These are phyloP conservation scores for Polyplosphaeria fusca DNA, from an alignment of 495 filamentous ascomycete species.

Conservation along the genomic window DNA sequence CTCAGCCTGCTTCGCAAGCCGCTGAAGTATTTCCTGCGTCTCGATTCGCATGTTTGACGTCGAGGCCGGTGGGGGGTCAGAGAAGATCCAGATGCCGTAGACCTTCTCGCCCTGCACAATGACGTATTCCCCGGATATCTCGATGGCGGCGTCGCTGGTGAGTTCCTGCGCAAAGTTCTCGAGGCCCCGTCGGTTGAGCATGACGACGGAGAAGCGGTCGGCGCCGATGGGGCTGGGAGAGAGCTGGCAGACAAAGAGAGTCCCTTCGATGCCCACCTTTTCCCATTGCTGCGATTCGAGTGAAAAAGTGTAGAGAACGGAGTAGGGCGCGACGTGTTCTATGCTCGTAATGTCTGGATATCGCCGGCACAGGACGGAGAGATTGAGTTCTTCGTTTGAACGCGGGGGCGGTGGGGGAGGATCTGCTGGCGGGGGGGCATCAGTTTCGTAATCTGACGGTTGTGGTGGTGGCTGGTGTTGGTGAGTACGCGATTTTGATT, in stretches of 20 bases:
- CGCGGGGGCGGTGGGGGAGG: slow-evolving; percentile 49
- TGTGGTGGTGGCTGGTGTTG: slow-evolving; percentile 35
- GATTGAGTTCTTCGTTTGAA: slow-evolving; percentile 77
- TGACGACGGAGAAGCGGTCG: slow-evolving; percentile 57
- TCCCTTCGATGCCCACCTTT: slow-evolving; percentile 72
- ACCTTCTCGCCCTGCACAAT: slow-evolving; percentile 48
- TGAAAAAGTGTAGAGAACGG: slow-evolving; percentile 73
- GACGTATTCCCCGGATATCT: slow-evolving; percentile 59
- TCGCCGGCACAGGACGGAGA: slow-evolving; percentile 73
- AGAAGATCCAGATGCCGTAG: slow-evolving; percentile 65
- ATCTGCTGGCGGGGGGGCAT: slow-evolving; percentile 48
- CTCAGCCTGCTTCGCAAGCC: slow-evolving; percentile 54
- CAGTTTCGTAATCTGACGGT: slow-evolving; percentile 64
- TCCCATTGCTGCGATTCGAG: slow-evolving; percentile 65
- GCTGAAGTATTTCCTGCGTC: slow-evolving; percentile 52
- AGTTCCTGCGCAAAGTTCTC: slow-evolving; percentile 58
- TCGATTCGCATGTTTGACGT: slow-evolving; percentile 52
- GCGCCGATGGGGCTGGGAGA: slow-evolving; percentile 36
- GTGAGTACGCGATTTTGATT: slow-evolving; percentile 34
- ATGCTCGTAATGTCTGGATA: slow-evolving; percentile 64
- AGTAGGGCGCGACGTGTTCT: slow-evolving; percentile 71
- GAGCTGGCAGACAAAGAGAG: slow-evolving; percentile 74
- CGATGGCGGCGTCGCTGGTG: slow-evolving; percentile 52
- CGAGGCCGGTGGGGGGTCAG: slow-evolving; percentile 52
- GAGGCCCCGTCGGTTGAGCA: slow-evolving; percentile 60